Percentiles rank a stretch among this genome's conserved stretches.
Evolutionary conservation across 345 rosid genomes (phyloP).

Genomic region (Eutrema japonicum): DNA sequence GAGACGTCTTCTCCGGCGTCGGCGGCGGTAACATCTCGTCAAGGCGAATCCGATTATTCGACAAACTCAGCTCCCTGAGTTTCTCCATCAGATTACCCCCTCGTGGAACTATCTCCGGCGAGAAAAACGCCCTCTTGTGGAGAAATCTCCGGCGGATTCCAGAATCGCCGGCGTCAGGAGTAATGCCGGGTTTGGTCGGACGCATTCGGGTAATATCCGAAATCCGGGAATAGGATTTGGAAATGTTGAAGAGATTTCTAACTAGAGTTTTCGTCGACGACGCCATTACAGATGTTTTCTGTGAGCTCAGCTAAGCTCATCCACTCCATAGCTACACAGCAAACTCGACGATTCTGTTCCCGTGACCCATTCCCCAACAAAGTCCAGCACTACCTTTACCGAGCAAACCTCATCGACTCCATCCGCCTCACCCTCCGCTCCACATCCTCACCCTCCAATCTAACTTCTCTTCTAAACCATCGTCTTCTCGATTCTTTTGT

Average conservation of each 20-base stretch:
- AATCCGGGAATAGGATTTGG: constrained; percentile 54
- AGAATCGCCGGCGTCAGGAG: constrained; percentile 67
- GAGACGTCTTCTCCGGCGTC: constrained; percentile 28
- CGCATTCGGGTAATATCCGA: constrained; percentile 45
- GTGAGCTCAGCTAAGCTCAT: constrained; percentile 33
- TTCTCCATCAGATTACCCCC: constrained; percentile 61
- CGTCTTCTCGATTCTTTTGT: constrained; percentile 79
- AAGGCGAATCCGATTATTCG: constrained; percentile 60
- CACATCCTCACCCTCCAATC: constrained; percentile 38
- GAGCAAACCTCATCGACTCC: constrained; percentile 73
- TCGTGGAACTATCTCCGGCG: constrained; percentile 49
- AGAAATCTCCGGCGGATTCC: constrained; percentile 68
- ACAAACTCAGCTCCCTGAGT: constrained; percentile 54
- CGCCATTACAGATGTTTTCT: constrained; percentile 53
- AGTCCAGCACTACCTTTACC: constrained; percentile 69
- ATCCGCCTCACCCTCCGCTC: constrained; percentile 77
- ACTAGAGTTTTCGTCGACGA: constrained; percentile 71
- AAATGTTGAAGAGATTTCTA: constrained; percentile 59
- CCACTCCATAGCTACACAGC: constrained; percentile 37
- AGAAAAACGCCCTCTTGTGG: constrained; percentile 56
- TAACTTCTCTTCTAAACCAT: constrained; percentile 50
- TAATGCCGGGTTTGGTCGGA: constrained; percentile 45
- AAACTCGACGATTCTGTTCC: constrained; percentile 52
- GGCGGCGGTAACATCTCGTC: constrained; percentile 57
- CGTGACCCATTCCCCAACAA: constrained; percentile 81